A percentile compares a stretch with the other conserved stretches of the same genome.
Evolutionary conservation across 208 protist species (phyloP).

Genomic region (Acanthamoeba pearcei): DNA sequence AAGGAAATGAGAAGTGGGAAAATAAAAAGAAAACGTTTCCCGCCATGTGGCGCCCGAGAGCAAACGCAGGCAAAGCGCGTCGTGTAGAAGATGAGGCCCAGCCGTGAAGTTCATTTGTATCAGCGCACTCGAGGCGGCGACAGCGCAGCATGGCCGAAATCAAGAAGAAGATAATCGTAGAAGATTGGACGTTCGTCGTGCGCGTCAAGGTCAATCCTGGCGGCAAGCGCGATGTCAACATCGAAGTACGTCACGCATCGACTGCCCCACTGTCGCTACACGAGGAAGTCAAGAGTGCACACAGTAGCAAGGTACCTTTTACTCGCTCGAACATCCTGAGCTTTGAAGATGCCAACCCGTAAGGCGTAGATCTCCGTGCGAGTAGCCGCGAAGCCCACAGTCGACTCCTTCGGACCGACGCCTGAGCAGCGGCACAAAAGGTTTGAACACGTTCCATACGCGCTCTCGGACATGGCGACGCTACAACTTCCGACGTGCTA

Average conservation of each 20-base stretch:
- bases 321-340: too few relatives aligned
- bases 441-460: neutral
- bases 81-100: too few relatives aligned
- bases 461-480: neutral
- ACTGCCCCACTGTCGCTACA: neutral
- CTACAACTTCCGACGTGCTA: neutral
- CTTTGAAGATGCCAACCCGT: too few relatives aligned
- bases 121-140: neutral
- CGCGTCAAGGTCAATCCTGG: neutral
- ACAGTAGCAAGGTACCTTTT: neutral
- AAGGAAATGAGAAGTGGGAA: too few relatives aligned
- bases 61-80: neutral
- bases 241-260: neutral
- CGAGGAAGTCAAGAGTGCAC: neutral
- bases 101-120: neutral
- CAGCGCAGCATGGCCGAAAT: neutral
- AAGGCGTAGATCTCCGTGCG: neutral
- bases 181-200: neutral
- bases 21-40: too few relatives aligned
- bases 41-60: too few relatives aligned
- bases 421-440: neutral
- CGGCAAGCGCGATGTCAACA: neutral
- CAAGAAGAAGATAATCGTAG: neutral
- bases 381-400: neutral
- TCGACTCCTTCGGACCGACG: neutral